A percentile compares a stretch with the other conserved stretches of the same genome.
Conservation (phyloP, 371 early-diverging fungal species). For the Lichtheimia corymbifera region DNA sequence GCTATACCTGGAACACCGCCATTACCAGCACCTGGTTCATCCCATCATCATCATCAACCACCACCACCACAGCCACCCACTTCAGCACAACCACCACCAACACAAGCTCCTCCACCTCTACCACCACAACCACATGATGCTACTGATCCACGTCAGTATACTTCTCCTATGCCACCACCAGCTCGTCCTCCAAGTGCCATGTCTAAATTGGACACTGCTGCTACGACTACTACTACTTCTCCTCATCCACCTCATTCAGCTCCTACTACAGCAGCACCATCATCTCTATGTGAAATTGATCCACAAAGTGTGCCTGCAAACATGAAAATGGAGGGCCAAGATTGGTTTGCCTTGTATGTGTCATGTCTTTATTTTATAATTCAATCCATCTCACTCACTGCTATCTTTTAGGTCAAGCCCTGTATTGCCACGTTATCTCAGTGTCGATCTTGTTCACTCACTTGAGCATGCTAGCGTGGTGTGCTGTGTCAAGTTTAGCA, state of each 20-base stretch:
- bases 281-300: slow-evolving; percentile 78
- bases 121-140: background rate
- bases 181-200: slow-evolving; percentile 8
- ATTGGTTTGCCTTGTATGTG: slow-evolving; percentile 90
- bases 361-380: background rate
- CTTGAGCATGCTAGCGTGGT: slow-evolving; percentile 93
- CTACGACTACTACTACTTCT: slow-evolving; percentile 13
- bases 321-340: slow-evolving; percentile 83
- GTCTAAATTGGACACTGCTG: slow-evolving; percentile 1
- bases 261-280: slow-evolving; percentile 23
- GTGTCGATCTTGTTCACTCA: slow-evolving; percentile 84
- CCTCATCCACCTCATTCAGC: slow-evolving; percentile 9
- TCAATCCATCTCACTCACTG: background rate
- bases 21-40: background rate
- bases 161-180: slow-evolving; percentile 11
- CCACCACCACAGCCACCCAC: background rate
- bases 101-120: background rate
- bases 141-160: slow-evolving; percentile 8
- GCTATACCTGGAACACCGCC: slow-evolving; percentile 6
- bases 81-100: background rate
- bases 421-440: slow-evolving; percentile 67
- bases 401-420: slow-evolving; percentile 63
- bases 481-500: slow-evolving; percentile 95
- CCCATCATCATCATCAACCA: background rate
- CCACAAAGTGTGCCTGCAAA: slow-evolving; percentile 82